phyloP scores from a whole-genome alignment of 345 rosid genomes.

The Eucalyptus pauciflora region DNA sequence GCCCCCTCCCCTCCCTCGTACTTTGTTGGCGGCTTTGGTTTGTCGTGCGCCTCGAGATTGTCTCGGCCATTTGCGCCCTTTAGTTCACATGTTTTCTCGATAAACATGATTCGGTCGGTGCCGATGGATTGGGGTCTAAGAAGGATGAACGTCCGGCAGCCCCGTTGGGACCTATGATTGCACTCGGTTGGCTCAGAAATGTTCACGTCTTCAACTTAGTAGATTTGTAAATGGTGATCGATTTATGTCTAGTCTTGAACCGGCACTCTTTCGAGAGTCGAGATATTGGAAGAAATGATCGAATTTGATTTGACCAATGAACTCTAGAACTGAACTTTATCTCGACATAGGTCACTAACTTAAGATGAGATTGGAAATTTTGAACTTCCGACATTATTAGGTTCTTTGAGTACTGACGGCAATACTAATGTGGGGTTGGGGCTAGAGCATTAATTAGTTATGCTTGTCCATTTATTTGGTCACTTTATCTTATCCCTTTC shows the following conservation, averaged over 20 bases:
- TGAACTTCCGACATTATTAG: neutral
- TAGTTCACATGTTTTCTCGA: neutral
- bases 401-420: neutral
- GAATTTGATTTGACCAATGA: neutral
- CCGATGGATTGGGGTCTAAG: neutral
- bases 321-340: neutral
- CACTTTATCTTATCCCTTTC: neutral
- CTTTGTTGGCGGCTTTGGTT: neutral
- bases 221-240: neutral
- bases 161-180: neutral
- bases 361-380: neutral
- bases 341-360: neutral
- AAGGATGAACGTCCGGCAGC: neutral
- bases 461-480: neutral
- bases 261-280: accelerated
- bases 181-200: neutral
- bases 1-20: neutral
- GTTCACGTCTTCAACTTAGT: neutral
- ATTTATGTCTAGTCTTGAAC: neutral
- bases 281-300: neutral
- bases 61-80: neutral
- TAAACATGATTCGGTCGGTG: neutral
- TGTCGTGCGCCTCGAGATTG: neutral
- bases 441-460: neutral
- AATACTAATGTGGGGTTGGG: neutral